phyloP scores from a whole-genome alignment of 345 rosid genomes.

The Punica granatum region DNA sequence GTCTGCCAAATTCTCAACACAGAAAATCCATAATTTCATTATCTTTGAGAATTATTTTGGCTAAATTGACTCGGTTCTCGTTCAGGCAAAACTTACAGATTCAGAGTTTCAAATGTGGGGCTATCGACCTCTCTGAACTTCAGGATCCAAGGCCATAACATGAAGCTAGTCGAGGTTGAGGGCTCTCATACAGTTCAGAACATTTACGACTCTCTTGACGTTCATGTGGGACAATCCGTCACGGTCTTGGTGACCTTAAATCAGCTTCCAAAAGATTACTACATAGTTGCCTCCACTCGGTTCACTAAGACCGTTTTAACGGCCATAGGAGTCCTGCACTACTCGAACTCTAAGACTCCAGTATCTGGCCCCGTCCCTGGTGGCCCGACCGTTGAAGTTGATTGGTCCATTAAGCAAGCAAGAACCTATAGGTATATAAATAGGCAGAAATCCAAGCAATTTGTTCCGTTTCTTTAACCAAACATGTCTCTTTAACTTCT shows the following conservation, averaged over 20 bases:
- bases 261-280: constrained; percentile 40
- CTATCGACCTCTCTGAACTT: constrained; percentile 64
- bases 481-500: background rate
- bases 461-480: background rate
- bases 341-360: constrained; percentile 47
- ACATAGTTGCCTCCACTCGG: constrained; percentile 70
- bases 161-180: constrained; percentile 82
- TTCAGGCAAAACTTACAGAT: constrained; percentile 64
- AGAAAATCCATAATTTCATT: background rate
- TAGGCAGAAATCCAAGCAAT: background rate
- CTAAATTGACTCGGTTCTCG: background rate
- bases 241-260: constrained; percentile 47
- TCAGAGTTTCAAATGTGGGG: constrained; percentile 73
- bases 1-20: constrained; percentile 5
- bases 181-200: constrained; percentile 76
- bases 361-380: constrained; percentile 48
- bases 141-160: constrained; percentile 64
- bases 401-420: constrained; percentile 91
- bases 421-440: constrained; percentile 57
- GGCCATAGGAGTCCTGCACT: constrained; percentile 60
- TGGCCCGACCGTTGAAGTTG: constrained; percentile 62
- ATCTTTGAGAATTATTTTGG: background rate
- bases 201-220: constrained; percentile 55
- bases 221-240: constrained; percentile 72
- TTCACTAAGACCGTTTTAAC: constrained; percentile 48